These are phyloP conservation scores for Globisporangium viniferum DNA, from an alignment of 352 stramenopile genomes.

Conservation along the genomic window DNA sequence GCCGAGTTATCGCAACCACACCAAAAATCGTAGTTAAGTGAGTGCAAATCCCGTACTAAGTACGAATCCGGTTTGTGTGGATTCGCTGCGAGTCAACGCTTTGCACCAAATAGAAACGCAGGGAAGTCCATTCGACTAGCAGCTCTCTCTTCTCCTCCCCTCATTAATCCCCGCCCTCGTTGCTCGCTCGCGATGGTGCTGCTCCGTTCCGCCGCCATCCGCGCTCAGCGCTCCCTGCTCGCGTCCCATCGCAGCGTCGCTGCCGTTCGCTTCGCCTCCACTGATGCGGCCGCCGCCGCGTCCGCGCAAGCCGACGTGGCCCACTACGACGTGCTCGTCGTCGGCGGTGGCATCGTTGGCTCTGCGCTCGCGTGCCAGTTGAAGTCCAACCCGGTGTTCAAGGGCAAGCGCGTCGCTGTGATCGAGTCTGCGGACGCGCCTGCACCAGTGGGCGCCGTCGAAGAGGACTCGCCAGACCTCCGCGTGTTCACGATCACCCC, in stretches of 20 bases:
- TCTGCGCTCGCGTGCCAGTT: slow-evolving; percentile 78
- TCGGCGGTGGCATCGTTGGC: slow-evolving; percentile 82
- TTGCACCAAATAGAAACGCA: slow-evolving; percentile 3
- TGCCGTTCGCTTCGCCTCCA: slow-evolving; percentile 21
- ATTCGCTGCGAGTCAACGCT: slow-evolving; percentile 7
- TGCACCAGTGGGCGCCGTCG: slow-evolving; percentile 31
- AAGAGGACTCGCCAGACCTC: slow-evolving; percentile 75
- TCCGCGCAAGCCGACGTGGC: slow-evolving; percentile 26
- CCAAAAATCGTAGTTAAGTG: background rate
- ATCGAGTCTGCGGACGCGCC: slow-evolving; percentile 59
- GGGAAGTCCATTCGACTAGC: slow-evolving; percentile 6
- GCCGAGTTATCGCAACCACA: background rate
- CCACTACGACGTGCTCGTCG: slow-evolving; percentile 80
- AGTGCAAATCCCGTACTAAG: background rate
- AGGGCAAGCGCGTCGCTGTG: slow-evolving; percentile 73
- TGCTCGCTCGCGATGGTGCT: slow-evolving; percentile 13
- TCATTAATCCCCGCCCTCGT: background rate
- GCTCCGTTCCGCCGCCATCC: slow-evolving; percentile 10
- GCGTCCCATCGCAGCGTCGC: slow-evolving; percentile 14
- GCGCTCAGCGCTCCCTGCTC: slow-evolving; percentile 13
- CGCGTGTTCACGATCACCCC: slow-evolving; percentile 91
- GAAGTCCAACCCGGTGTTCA: slow-evolving; percentile 73
- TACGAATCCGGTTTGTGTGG: slow-evolving; percentile 2
- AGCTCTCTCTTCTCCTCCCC: background rate
- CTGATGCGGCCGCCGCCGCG: slow-evolving; percentile 21